Evolutionary conservation across 192 early-diverging fungal genomes (phyloP).

Genomic region (Linnemannia hyalina): DNA sequence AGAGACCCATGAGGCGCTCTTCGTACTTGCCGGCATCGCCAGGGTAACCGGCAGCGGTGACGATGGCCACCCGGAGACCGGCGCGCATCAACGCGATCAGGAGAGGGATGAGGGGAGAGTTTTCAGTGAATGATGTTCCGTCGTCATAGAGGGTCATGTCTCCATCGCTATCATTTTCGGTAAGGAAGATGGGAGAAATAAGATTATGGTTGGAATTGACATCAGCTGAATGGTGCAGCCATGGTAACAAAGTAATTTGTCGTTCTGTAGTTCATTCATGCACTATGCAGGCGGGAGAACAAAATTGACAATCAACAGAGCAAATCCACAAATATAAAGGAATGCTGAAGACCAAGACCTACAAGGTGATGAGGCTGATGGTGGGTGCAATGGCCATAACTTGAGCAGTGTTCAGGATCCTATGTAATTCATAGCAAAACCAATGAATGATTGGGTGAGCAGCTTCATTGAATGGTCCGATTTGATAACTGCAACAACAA

Average conservation of each 20-base stretch:
- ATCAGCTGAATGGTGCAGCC: not conserved
- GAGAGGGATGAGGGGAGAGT: conserved; percentile 73
- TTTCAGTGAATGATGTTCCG: conserved; percentile 83
- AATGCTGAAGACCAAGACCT: conserved; percentile 23
- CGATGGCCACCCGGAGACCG: conserved; percentile 83
- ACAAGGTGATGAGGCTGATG: conserved; percentile 88
- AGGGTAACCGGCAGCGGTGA: conserved; percentile 93
- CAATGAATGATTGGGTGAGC: not conserved
- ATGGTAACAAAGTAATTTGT: not conserved
- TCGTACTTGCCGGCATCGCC: conserved; percentile 81
- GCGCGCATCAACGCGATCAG: conserved; percentile 77
- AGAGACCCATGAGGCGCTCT: conserved; percentile 78
- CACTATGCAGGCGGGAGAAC: not conserved
- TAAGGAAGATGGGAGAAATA: not conserved
- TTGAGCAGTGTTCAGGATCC: conserved; percentile 93
- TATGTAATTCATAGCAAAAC: conserved; percentile 5
- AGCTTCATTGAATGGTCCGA: not conserved
- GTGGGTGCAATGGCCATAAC: conserved; percentile 78
- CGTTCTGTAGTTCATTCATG: not conserved
- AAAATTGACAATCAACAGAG: no score
- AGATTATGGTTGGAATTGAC: not conserved
- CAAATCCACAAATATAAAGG: no score
- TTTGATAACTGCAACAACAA: not conserved
- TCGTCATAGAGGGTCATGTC: conserved; percentile 96
- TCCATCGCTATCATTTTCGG: conserved; percentile 71